Evolutionary conservation across 768 basidiomycete species (phyloP), one percentile per base, ranked within the genome.

Genomic region (Rhodotorula diobovata): DNA sequence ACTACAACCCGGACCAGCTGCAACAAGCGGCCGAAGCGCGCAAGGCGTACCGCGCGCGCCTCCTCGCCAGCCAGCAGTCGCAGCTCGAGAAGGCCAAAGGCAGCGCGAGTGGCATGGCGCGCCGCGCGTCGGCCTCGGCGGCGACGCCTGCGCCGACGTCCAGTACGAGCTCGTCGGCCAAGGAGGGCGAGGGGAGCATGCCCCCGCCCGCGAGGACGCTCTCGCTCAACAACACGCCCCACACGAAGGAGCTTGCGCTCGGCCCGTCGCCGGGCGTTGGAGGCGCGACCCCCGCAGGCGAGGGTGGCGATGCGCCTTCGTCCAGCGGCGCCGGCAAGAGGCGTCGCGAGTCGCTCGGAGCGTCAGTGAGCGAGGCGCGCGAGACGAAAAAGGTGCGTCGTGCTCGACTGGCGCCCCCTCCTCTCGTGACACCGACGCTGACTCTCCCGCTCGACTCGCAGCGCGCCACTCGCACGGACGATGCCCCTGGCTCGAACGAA

Each of bases 301-400:
- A 41, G 14, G 35, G 35, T 4, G 46, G 37, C 18, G 58, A 60
- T 23, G 35, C 50, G 12, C 11, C 28, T 4, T 7, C 18, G 1
- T 16, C 43, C 28, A n/a, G 18, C 15, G 41, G 46, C 1, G 3
- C 34, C 8, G 45, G 10, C 25, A 67, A 61, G 43, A 2, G 66
- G 35, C 18, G 53, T 15, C 51, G 59, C 20, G 39, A 45, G 11
- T 55, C 43, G n/a, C n/a, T 53, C 20, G n/a, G 3, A 12, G 25
- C 7, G 18, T 53, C 58, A 39, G 41, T 39, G 0, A 35, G n/a
- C 12, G 65, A 67, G 21, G 4, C 35, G 56, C 28, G 65, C 23
- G 65, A 66, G 39, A 4, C 57, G 32, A 66, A 66, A 35, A 58
- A 59, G 56, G 65, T 66, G 21, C 37, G 57, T 55, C 23, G 15